Evolutionary conservation across 2,329 filamentous ascomycete species (phyloP), one percentile per base, ranked within the genome.

Genomic region (Alternaria arborescens): DNA sequence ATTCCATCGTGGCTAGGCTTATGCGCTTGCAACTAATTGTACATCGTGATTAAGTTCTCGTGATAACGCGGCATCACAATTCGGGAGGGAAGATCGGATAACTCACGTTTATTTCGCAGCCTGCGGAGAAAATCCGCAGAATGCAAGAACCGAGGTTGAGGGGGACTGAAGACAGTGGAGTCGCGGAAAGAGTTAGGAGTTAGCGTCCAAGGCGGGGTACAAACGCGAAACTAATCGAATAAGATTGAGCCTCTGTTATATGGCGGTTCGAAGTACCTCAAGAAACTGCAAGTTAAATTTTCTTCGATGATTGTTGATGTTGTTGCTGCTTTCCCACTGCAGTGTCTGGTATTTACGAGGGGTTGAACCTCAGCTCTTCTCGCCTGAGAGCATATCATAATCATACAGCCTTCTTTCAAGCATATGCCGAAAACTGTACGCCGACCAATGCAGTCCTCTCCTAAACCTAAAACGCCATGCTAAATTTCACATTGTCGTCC

Each of bases 361-460:
- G 64, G 71, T 77, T 76, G 74, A 77, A 76, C 72, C 74, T 77
- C 71, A 65, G 65, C 67, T 69, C 69, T 66, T 55, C 32, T 47
- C 51, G 40, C 46, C 34, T 11, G 41, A 62, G 63, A 71, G 63
- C 57, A 52, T 62, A 63, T 63, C 60, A 63, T 68, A 66, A 64
- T 70, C 62, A 58, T 68, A 68, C 70, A 69, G 67, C 57, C 59
- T 77, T 76, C 75, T 77, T 77, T 77, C 68, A 76, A 76, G 75
- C 73, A 68, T 76, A 76, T 75, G 71, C 74, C 74, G 70, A 77
- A 77, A 72, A 65, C 64, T 67, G 68, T 64, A 69, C 70, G 68
- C 65, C 66, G 48, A 42, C 41, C 55, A 40, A 69, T 68, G 64
- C 65, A 67, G 48, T 47, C 55, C 53, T 61, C 43, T 24, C 44